Evolutionary conservation across 805 yeast genomes (phyloP), one percentile per base, ranked within the genome.

Genomic region (Lipomyces kockii): DNA sequence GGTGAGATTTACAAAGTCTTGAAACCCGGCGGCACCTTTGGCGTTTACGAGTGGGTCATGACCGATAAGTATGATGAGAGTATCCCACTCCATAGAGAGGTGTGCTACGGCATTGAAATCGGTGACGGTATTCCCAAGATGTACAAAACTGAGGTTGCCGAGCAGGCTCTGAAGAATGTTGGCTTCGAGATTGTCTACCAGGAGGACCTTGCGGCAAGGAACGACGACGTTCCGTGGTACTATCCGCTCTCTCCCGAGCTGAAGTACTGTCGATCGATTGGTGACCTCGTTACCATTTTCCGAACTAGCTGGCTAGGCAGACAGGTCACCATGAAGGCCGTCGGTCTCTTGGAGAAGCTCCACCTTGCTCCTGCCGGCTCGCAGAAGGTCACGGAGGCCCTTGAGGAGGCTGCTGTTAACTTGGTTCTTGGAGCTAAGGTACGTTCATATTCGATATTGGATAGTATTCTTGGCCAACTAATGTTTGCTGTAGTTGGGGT

Each of bases 1-100:
- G 83, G 90, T 66, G 97, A 94, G 83, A 94, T 94, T 77, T 95
- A 87, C 87, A 91, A 91, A 78, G 97, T 92, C 20, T 85, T 94
- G 80, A 95, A 95, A 82, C 98, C 99, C 75, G 98, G 98, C 77
- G 99, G 99, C 80, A 87, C 84, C 60, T 95, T 95, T 73, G 99
- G 98, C 78, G 98, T 95, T 62, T 95, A 95, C 83, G 99, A 95
- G 82, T 95, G 99, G 99, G 98, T 95, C 72, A 90, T 95, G 97
- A 95, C 98, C 70, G 97, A 92, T 76, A 84, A 82, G 60, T 95
- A 92, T 79, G 98, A 95, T 78, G 97, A 90, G 81, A 80, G 80
- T 67, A 92, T 91, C 80, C 86, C 87, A 74, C 93, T 87, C 80
- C 99, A 95, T 82, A 90, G 97, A 81, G 89, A 89, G 78, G 91